These are phyloP conservation scores for Tylopilus balloui DNA, from an alignment of 768 basidiomycete genomes.

Conservation along the genomic window DNA sequence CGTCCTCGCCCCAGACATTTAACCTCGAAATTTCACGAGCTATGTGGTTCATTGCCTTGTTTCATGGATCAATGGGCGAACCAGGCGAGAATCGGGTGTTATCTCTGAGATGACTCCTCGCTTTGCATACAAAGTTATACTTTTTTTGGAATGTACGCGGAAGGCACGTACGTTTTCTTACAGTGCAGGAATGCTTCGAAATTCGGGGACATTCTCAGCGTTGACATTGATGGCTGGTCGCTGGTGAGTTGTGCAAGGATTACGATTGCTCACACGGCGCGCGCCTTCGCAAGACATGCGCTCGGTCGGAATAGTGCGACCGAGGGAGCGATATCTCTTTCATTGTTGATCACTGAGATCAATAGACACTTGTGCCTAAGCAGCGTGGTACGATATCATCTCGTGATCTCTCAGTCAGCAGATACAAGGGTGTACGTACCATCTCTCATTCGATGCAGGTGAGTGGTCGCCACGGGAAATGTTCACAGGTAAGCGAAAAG, in stretches of 20 bases:
- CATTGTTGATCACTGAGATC: not conserved
- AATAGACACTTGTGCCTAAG: not conserved
- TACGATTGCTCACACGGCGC: not conserved
- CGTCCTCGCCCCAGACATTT: not conserved
- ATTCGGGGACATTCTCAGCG: not conserved
- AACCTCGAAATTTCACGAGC: not conserved
- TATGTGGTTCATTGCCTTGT: not conserved
- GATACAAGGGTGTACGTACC: not conserved
- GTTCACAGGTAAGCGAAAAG: constrained; percentile 11
- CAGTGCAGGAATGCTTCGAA: not conserved
- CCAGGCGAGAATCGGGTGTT: not conserved
- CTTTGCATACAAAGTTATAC: no score
- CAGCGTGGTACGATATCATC: not conserved
- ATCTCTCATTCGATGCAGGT: not conserved
- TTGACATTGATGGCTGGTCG: not conserved
- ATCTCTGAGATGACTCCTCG: not conserved
- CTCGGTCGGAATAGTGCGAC: not conserved
- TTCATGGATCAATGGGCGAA: no score
- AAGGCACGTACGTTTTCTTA: not conserved
- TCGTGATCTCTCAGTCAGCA: not conserved
- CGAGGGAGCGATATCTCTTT: not conserved
- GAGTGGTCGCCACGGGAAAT: not conserved
- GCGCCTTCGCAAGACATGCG: not conserved
- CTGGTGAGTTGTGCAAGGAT: not conserved
- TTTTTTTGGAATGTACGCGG: no score